A percentile compares a stretch with the other conserved stretches of the same genome.
Evolutionary conservation across 768 basidiomycete genomes (phyloP).

Genomic region (Collybia sp.): DNA sequence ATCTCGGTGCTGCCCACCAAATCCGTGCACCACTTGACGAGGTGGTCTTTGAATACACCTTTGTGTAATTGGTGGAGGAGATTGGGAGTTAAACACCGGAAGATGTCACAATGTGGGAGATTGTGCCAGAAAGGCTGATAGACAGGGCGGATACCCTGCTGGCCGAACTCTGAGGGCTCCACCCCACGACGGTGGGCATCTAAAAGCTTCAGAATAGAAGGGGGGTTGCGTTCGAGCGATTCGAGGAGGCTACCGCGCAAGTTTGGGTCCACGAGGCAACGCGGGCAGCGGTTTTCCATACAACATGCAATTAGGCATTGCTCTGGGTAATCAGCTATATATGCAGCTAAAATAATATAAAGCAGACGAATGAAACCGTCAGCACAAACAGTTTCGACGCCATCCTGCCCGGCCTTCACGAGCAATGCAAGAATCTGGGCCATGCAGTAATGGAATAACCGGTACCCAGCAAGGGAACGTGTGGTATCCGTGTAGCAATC

Average conservation of each 20-base stretch:
- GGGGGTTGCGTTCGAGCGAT: background rate
- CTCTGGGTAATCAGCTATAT: conserved; percentile 30
- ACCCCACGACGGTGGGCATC: background rate
- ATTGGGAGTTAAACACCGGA: conserved; percentile 29
- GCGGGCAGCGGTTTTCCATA: conserved; percentile 21
- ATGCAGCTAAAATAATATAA: conserved; percentile 27
- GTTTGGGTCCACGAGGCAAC: conserved; percentile 14
- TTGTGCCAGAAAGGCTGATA: conserved; percentile 34
- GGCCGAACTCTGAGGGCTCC: conserved; percentile 8
- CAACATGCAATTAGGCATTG: conserved; percentile 25
- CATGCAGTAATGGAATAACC: conserved; percentile 29
- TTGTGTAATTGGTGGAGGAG: conserved; percentile 44
- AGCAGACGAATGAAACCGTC: conserved; percentile 19
- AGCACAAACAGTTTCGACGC: conserved; percentile 27
- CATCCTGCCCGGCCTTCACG: conserved; percentile 21
- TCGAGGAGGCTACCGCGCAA: conserved; percentile 8
- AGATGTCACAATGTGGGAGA: conserved; percentile 33
- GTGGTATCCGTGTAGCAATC: conserved; percentile 12
- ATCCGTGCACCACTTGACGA: conserved; percentile 27
- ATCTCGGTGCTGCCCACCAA: conserved; percentile 20
- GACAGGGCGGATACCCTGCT: conserved; percentile 7
- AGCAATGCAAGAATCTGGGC: conserved; percentile 20
- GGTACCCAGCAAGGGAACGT: conserved; percentile 14
- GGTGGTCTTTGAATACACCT: conserved; percentile 41
- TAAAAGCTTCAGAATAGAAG: background rate